These are phyloP conservation scores for Diaporthe helianthi DNA, from an alignment of 2,329 filamentous ascomycete species.

Conservation along the genomic window DNA sequence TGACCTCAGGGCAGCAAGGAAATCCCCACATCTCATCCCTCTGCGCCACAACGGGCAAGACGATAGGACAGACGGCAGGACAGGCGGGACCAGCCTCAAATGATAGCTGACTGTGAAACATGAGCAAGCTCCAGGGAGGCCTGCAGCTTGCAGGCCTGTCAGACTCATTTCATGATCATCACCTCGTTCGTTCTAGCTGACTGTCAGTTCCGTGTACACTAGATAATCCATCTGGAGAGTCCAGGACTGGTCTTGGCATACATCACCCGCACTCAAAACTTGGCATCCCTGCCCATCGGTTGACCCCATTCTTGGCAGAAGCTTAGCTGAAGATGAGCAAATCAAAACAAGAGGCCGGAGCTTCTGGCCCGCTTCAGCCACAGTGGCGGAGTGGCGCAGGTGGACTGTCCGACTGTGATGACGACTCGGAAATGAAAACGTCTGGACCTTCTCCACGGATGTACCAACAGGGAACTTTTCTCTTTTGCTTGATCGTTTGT, in stretches of 20 bases:
- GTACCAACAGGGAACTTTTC: too few relatives aligned
- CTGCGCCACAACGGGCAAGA: not conserved
- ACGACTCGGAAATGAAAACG: not conserved
- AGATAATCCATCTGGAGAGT: too few relatives aligned
- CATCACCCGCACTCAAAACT: slow-evolving; percentile 7
- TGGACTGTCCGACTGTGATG: not conserved
- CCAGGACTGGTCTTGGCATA: slow-evolving; percentile 1
- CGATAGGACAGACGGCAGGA: not conserved
- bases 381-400: not conserved
- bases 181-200: not conserved
- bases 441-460: not conserved
- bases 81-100: not conserved
- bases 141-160: not conserved
- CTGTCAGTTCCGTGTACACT: not conserved
- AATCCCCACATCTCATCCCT: not conserved
- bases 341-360: not conserved
- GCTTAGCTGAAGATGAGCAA: not conserved
- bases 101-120: slow-evolving; percentile 17
- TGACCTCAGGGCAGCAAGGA: slow-evolving; percentile 6
- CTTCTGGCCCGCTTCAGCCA: slow-evolving; percentile 3
- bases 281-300: slow-evolving; percentile 13
- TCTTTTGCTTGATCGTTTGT: not conserved
- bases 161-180: not conserved
- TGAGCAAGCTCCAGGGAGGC: slow-evolving; percentile 1
- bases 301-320: slow-evolving; percentile 16